phyloP scores from a whole-genome alignment of 2,329 filamentous ascomycete genomes.

The Xylariomycetidae sp. region DNA sequence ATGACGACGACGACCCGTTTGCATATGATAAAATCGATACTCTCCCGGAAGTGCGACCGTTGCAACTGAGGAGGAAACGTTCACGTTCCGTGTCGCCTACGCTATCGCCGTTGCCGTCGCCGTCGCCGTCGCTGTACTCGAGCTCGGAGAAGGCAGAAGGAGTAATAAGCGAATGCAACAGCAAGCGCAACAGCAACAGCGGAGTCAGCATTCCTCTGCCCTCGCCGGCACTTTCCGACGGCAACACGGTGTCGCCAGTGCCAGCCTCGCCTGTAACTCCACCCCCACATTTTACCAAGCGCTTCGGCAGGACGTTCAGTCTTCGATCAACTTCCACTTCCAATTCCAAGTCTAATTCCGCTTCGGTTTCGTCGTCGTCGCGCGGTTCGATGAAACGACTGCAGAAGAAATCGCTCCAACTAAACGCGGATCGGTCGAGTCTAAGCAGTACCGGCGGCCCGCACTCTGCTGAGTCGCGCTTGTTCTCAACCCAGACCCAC shows the following conservation, averaged over 20 bases:
- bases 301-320: conserved; percentile 23
- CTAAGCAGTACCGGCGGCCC: too few relatives aligned
- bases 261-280: conserved; percentile 25
- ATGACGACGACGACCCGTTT: conserved; percentile 32
- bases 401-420: conserved; percentile 19
- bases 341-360: conserved; percentile 14
- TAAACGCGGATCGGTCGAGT: too few relatives aligned
- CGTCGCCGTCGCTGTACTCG: conserved; percentile 28
- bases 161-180: background rate
- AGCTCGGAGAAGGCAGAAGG: conserved; percentile 1
- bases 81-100: too few relatives aligned
- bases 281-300: conserved; percentile 22
- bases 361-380: conserved; percentile 7
- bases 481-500: too few relatives aligned
- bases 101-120: too few relatives aligned
- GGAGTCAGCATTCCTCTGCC: conserved; percentile 21
- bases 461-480: too few relatives aligned
- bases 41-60: conserved; percentile 17
- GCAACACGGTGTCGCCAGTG: conserved; percentile 22
- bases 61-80: conserved; percentile 19
- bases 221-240: conserved; percentile 24
- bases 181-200: conserved; percentile 13
- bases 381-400: conserved; percentile 16
- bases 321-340: conserved; percentile 21
- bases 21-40: conserved; percentile 21